phyloP scores from a whole-genome alignment of 495 filamentous ascomycete genomes.

The Aspergillus sparsus region DNA sequence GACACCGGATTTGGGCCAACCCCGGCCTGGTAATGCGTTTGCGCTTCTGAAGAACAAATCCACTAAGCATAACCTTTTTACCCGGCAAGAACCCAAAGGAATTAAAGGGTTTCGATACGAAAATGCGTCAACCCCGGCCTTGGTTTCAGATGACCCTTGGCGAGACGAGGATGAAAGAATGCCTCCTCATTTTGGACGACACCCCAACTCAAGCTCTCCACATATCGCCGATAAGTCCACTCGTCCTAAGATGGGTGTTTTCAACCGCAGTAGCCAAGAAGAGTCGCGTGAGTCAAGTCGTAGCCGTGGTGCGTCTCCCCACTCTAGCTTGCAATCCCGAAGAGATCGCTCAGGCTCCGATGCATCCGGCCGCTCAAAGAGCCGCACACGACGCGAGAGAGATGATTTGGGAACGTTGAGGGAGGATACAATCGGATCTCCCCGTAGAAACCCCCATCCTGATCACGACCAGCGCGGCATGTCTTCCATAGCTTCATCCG shows the following conservation, averaged over 20 bases:
- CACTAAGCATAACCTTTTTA: conserved; percentile 60
- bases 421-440: conserved; percentile 33
- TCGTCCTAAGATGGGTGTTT: conserved; percentile 36
- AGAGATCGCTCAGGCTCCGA: conserved; percentile 66
- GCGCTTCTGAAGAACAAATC: conserved; percentile 68
- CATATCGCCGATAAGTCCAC: conserved; percentile 39
- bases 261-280: conserved; percentile 41
- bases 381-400: conserved; percentile 50
- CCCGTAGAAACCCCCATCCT: conserved; percentile 29
- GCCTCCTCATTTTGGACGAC: conserved; percentile 37
- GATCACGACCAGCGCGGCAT: conserved; percentile 33
- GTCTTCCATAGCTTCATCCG: conserved; percentile 34
- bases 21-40: conserved; percentile 59
- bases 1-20: conserved; percentile 44
- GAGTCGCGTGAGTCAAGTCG: conserved; percentile 45
- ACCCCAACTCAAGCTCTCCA: conserved; percentile 46
- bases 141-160: conserved; percentile 43
- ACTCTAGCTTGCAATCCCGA: conserved; percentile 39
- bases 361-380: conserved; percentile 56
- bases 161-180: conserved; percentile 49
- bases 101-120: conserved; percentile 73
- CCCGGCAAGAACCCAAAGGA: conserved; percentile 58
- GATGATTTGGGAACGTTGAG: conserved; percentile 49
- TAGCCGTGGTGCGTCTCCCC: conserved; percentile 43
- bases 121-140: conserved; percentile 54